A percentile compares a stretch with the other conserved stretches of the same genome.
phyloP scores from a whole-genome alignment of 2,329 filamentous ascomycete species.

The Fusarium nanum region DNA sequence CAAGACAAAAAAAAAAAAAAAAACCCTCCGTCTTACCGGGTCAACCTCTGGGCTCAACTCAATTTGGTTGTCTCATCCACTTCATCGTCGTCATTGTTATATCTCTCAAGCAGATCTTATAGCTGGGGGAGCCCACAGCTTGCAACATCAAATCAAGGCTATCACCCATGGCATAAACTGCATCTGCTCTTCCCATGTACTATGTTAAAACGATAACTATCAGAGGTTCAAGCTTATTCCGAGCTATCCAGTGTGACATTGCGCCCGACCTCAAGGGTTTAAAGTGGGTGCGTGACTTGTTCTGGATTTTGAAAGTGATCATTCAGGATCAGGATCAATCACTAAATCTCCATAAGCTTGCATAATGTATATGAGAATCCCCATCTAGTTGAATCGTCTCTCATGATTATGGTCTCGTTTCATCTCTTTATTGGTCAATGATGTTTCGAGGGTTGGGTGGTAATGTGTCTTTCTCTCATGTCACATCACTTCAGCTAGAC shows the following conservation, averaged over 20 bases:
- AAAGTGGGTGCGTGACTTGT: conserved; percentile 15
- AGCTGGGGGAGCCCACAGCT: conserved; percentile 7
- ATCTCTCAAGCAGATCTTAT: conserved; percentile 34
- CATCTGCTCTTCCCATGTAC: background rate
- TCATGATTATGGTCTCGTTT: background rate
- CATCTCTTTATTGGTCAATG: background rate
- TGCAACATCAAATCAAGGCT: conserved; percentile 7
- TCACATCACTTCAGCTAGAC: conserved; percentile 30
- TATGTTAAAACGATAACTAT: conserved; percentile 24
- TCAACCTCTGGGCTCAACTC: background rate
- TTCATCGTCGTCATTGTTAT: conserved; percentile 35
- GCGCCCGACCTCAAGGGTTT: conserved; percentile 15
- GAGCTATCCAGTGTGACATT: conserved; percentile 1
- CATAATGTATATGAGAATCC: background rate
- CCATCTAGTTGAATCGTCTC: conserved; percentile 10
- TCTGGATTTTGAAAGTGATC: background rate
- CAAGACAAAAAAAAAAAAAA: conserved; percentile 5
- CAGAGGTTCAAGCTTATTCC: conserved; percentile 14
- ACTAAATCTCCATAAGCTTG: background rate
- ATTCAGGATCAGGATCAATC: background rate
- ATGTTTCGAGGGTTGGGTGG: background rate
- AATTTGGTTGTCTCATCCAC: conserved; percentile 17
- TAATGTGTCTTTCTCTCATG: conserved; percentile 24
- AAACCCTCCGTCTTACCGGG: conserved; percentile 22
- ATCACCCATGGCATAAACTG: background rate